Evolutionary conservation across 1,284 basidiomycete species (phyloP), one percentile per base, ranked within the genome.

Genomic region (Sphaerobolus stellatus): DNA sequence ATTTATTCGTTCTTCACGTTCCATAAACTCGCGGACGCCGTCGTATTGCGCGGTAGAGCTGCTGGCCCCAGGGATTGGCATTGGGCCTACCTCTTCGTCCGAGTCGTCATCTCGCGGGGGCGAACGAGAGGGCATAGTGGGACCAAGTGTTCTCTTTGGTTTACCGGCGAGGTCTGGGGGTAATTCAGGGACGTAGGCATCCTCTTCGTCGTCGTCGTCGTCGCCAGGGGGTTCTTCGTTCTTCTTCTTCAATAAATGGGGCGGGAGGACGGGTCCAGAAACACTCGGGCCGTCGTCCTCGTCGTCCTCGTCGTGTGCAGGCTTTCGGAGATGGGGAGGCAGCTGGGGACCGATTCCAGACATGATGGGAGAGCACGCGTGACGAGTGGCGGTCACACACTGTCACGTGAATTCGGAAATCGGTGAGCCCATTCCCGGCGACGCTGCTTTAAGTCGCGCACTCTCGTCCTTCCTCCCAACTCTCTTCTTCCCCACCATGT

Each of bases 81-180:
- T 78, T 1, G 93, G 93, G 3, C 91, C 92, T 57, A 89, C 81
- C 57, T 87, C 88, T 52, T 87, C 81, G 46, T 85, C 83, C 14
- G 83, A 81, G 27, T 80, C 76, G 25, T 78, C 72, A 38, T 70
- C 65, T 56, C 52, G 59, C 56, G 27, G 28, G 36, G 68, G 62
- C 28, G 66, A 57, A 22, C 62, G 59, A 7, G 68, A 59, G 18
- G 77, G 72, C 22, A 76, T 56, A 2, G 75, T 58, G 11, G 78
- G 73, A 5, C 75, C 78, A 18, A 72, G 45, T 6, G 72, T 61
- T 49, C 65, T 63, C 59, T 65, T 62, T 53, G 57, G 16, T 47
- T 51, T 50, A 46, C 71, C 72, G 25, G 67, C 64, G 30, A 84
- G 69, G 49, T 85, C 82, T 34, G 88, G 87, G 9, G 87, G 88